Conservation (phyloP, 805 yeast genomes). For the Kuraishia molischiana region DNA sequence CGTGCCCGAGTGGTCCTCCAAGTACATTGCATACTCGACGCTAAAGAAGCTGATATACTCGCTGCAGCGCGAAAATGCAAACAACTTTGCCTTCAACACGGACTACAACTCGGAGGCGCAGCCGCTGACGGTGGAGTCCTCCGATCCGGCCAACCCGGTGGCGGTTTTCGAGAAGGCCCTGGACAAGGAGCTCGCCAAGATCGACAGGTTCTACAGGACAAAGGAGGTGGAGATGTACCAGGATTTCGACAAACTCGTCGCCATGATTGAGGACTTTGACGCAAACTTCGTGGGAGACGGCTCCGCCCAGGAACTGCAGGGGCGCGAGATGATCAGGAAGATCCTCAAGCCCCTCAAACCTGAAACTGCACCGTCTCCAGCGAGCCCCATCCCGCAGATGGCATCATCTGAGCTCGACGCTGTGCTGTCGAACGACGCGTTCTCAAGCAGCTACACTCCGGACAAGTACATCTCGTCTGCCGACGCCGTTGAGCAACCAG, state of each 20-base stretch:
- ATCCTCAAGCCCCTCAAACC: constrained; percentile 1
- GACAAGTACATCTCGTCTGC: background rate
- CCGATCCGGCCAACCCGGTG: constrained; percentile 36
- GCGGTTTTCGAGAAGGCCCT: constrained; percentile 60
- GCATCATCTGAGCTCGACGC: constrained; percentile 1
- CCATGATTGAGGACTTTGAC: constrained; percentile 58
- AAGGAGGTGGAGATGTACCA: constrained; percentile 53
- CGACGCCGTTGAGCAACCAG: background rate
- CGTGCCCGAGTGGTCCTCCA: constrained; percentile 95
- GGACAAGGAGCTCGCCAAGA: constrained; percentile 66
- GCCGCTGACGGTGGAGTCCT: constrained; percentile 16
- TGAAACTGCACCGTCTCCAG: background rate
- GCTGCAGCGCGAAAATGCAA: constrained; percentile 55
- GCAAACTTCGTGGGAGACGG: constrained; percentile 15
- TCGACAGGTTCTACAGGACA: constrained; percentile 61
- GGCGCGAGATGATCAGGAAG: constrained; percentile 1
- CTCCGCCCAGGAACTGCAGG: background rate
- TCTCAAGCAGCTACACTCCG: constrained; percentile 7
- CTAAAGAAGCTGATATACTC: constrained; percentile 78
- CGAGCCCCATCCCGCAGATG: background rate
- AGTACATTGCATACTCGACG: constrained; percentile 83
- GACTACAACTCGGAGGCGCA: constrained; percentile 14
- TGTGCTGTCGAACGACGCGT: constrained; percentile 12
- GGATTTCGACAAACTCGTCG: constrained; percentile 45
- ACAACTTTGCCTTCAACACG: constrained; percentile 17